These are phyloP conservation scores for Thielaviopsis punctulata DNA, from an alignment of 2,329 filamentous ascomycete species.

Conservation along the genomic window DNA sequence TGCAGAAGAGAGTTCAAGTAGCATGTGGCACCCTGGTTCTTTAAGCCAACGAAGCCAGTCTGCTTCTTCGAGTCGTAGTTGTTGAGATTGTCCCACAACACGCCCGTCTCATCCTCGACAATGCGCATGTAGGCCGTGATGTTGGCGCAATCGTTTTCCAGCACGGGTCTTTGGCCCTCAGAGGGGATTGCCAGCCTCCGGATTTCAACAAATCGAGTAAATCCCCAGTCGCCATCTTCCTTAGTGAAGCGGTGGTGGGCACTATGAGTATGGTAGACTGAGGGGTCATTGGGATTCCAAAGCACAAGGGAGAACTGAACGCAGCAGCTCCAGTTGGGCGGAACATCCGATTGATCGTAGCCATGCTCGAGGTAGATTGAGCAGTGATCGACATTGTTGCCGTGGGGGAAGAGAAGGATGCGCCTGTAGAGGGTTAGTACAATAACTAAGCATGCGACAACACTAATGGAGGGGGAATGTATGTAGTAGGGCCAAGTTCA, in stretches of 20 bases:
- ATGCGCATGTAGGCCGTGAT: constrained; percentile 71
- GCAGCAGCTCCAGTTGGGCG: constrained; percentile 91
- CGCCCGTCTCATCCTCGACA: constrained; percentile 74
- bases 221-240: constrained; percentile 96
- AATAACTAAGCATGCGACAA: neutral
- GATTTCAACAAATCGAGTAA: constrained; percentile 88
- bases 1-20: constrained; percentile 75
- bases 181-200: constrained; percentile 70
- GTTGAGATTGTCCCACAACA: constrained; percentile 78
- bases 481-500: too few relatives aligned
- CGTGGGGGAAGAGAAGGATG: constrained; percentile 85
- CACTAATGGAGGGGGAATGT: too few relatives aligned
- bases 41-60: constrained; percentile 88
- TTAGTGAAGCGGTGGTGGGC: constrained; percentile 94
- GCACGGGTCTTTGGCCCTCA: constrained; percentile 48
- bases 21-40: constrained; percentile 90
- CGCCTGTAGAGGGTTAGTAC: constrained; percentile 39
- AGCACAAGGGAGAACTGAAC: constrained; percentile 89
- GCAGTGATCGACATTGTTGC: constrained; percentile 83
- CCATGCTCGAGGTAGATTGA: constrained; percentile 96
- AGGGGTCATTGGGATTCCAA: constrained; percentile 88
- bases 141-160: constrained; percentile 61
- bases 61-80: constrained; percentile 99
- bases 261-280: constrained; percentile 59
- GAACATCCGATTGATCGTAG: constrained; percentile 55